phyloP scores from a whole-genome alignment of 1,284 basidiomycete species.

The Leccinum variabile region DNA sequence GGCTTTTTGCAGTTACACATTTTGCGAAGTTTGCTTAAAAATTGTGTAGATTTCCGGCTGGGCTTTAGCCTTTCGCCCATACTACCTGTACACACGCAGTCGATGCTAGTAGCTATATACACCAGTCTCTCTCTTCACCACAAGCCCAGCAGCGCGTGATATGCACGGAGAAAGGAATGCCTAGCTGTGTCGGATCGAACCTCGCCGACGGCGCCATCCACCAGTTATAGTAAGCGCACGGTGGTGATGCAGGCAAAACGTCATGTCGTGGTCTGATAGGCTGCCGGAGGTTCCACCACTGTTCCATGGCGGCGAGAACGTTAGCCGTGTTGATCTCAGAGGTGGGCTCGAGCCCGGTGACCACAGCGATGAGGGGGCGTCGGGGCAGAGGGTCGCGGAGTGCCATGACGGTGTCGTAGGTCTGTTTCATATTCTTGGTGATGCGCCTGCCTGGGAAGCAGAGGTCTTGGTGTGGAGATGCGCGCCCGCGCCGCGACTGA shows the following conservation, averaged over 20 bases:
- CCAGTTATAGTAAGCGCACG: too few relatives aligned
- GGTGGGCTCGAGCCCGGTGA: slow-evolving; percentile 26
- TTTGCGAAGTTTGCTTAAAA: too few relatives aligned
- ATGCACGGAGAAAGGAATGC: too few relatives aligned
- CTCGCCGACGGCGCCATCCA: too few relatives aligned
- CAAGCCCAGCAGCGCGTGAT: too few relatives aligned
- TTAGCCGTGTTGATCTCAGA: slow-evolving; percentile 3
- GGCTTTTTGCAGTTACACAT: too few relatives aligned
- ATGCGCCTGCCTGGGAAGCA: slow-evolving; percentile 27
- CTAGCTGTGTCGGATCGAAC: too few relatives aligned
- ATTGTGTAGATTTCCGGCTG: too few relatives aligned
- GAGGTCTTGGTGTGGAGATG: slow-evolving; percentile 25
- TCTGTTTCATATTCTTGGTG: slow-evolving; percentile 24
- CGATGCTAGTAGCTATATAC: too few relatives aligned
- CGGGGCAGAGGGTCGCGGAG: slow-evolving; percentile 20
- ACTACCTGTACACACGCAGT: too few relatives aligned
- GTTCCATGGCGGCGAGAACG: slow-evolving; percentile 20
- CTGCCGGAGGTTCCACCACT: slow-evolving; percentile 21
- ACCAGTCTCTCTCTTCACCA: too few relatives aligned
- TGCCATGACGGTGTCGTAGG: slow-evolving; percentile 21
- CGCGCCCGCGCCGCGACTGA: slow-evolving; percentile 20
- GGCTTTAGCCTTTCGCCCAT: too few relatives aligned
- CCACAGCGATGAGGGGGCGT: slow-evolving; percentile 24
- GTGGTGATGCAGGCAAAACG: slow-evolving; percentile 27
- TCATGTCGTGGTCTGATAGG: slow-evolving; percentile 18